Percentiles rank a stretch among this genome's conserved stretches.
These are phyloP conservation scores for Colletotrichum lentis DNA, from an alignment of 2,329 filamentous ascomycete species.

Conservation along the genomic window DNA sequence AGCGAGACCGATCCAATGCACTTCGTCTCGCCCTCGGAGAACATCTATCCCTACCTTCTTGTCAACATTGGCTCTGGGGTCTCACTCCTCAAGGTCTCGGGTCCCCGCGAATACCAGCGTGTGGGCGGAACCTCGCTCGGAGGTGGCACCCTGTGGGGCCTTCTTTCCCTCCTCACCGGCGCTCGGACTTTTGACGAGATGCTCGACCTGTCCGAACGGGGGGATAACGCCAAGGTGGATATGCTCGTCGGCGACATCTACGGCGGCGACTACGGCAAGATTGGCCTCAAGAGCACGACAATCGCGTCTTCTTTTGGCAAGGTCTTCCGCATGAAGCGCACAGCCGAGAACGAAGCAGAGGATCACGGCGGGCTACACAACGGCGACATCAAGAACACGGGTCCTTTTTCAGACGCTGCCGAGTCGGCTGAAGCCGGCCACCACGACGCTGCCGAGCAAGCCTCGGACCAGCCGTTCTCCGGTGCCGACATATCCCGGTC, in stretches of 20 bases:
- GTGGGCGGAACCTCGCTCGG: slow-evolving; percentile 95
- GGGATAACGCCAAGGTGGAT: slow-evolving; percentile 92
- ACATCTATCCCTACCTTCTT: slow-evolving; percentile 93
- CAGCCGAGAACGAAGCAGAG: slow-evolving; percentile 81
- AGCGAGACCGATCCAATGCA: slow-evolving; percentile 90
- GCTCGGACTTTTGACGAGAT: slow-evolving; percentile 97
- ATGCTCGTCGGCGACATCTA: slow-evolving; percentile 99
- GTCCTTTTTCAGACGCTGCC: slow-evolving; percentile 36
- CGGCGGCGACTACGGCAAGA: slow-evolving; percentile 93
- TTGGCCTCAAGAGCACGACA: slow-evolving; percentile 92
- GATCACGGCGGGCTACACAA: slow-evolving; percentile 69
- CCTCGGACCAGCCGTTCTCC: slow-evolving; percentile 63
- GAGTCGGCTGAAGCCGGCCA: slow-evolving; percentile 7
- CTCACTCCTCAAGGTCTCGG: slow-evolving; percentile 95
- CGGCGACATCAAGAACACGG: slow-evolving; percentile 53
- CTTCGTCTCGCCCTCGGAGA: slow-evolving; percentile 79
- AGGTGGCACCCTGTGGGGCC: slow-evolving; percentile 96
- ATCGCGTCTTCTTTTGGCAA: slow-evolving; percentile 98
- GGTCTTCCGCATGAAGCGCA: slow-evolving; percentile 90
- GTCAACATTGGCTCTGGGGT: slow-evolving; percentile 99
- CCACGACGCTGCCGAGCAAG: slow-evolving; percentile 41
- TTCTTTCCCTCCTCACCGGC: slow-evolving; percentile 91
- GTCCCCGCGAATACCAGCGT: slow-evolving; percentile 83
- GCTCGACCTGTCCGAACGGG: slow-evolving; percentile 87
- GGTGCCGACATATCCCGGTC: slow-evolving; percentile 88